A percentile compares a stretch with the other conserved stretches of the same genome.
phyloP scores from a whole-genome alignment of 805 yeast genomes.

The Candida ortonii region DNA sequence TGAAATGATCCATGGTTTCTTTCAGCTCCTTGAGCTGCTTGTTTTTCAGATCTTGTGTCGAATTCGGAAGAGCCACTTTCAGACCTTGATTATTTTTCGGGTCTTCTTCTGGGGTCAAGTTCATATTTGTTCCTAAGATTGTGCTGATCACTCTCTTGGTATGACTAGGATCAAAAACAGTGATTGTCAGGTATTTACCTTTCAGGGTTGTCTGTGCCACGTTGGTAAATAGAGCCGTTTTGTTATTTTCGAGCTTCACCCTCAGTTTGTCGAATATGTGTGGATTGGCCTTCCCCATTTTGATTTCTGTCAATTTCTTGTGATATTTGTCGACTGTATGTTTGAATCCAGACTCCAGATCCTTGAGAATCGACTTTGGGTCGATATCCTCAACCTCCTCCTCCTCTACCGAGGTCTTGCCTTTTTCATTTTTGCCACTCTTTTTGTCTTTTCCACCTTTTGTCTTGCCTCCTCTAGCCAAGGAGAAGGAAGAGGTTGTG shows the following conservation, averaged over 20 bases:
- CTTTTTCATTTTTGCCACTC: slow-evolving; percentile 7
- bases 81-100: slow-evolving; percentile 69
- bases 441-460: slow-evolving; percentile 14
- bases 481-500: neutral
- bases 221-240: slow-evolving; percentile 47
- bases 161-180: slow-evolving; percentile 82
- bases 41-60: slow-evolving; percentile 61
- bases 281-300: slow-evolving; percentile 69
- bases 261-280: slow-evolving; percentile 58
- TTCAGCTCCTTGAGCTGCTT: slow-evolving; percentile 61
- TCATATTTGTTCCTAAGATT: slow-evolving; percentile 63
- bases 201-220: slow-evolving; percentile 71
- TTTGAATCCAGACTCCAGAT: slow-evolving; percentile 43
- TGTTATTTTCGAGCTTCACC: slow-evolving; percentile 48
- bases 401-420: slow-evolving; percentile 8
- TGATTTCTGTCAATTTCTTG: slow-evolving; percentile 57
- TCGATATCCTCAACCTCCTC: slow-evolving; percentile 27
- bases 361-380: slow-evolving; percentile 34
- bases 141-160: slow-evolving; percentile 68
- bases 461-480: slow-evolving; percentile 12
- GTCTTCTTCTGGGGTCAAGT: slow-evolving; percentile 78
- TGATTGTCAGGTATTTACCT: slow-evolving; percentile 69
- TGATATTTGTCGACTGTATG: slow-evolving; percentile 50
- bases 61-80: slow-evolving; percentile 71
- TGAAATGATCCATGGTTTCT: slow-evolving; percentile 60